Evolutionary conservation across 106 monocot species (phyloP).

Genomic region (Allium sativum): DNA sequence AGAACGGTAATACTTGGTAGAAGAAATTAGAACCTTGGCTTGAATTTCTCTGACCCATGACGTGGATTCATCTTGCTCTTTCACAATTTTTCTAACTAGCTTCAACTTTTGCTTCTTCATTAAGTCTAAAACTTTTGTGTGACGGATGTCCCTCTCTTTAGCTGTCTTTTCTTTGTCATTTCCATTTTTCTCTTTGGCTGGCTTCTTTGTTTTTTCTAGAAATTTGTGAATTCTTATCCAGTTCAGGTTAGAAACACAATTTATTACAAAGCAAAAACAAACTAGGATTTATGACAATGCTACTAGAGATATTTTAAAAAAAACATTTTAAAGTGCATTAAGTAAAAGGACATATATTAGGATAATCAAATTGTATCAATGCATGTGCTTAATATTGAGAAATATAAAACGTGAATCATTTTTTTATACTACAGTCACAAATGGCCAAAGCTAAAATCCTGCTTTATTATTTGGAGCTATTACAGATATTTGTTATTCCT

Average conservation of each 20-base stretch:
- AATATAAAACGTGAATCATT: too few relatives aligned
- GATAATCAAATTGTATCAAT: too few relatives aligned
- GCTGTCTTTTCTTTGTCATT: slow-evolving; percentile 17
- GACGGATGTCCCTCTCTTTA: slow-evolving; percentile 48
- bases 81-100: slow-evolving; percentile 65
- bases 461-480: too few relatives aligned
- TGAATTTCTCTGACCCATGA: slow-evolving; percentile 80
- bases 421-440: too few relatives aligned
- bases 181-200: slow-evolving; percentile 23
- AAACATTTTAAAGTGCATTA: too few relatives aligned
- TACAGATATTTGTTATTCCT: too few relatives aligned
- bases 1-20: too few relatives aligned
- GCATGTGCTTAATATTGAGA: too few relatives aligned
- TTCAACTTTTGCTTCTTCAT: slow-evolving; percentile 82
- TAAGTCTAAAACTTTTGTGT: slow-evolving; percentile 65
- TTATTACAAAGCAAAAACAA: not conserved
- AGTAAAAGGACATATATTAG: too few relatives aligned
- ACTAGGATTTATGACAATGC: too few relatives aligned
- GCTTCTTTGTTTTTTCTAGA: slow-evolving; percentile 70
- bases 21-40: slow-evolving; percentile 43
- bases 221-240: slow-evolving; percentile 72
- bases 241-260: slow-evolving; percentile 3
- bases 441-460: too few relatives aligned
- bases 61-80: slow-evolving; percentile 49
- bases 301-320: too few relatives aligned